phyloP scores from a whole-genome alignment of 306 rosid species.

The Dryas octopetala region DNA sequence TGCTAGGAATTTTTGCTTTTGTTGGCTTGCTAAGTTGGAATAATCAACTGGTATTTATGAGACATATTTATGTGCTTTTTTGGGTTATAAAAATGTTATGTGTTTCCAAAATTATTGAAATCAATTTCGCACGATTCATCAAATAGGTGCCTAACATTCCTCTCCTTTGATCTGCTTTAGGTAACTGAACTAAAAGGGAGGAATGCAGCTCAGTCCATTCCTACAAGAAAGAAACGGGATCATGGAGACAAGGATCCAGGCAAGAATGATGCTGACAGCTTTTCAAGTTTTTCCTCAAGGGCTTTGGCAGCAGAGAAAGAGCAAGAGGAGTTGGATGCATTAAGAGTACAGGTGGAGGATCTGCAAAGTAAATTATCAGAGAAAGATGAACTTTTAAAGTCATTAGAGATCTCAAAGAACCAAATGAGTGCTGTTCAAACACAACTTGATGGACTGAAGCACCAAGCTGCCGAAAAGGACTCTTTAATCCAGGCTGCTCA shows the following conservation, averaged over 20 bases:
- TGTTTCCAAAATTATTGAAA: not conserved
- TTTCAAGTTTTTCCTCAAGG: conserved; percentile 59
- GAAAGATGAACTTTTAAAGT: conserved; percentile 73
- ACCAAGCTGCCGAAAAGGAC: conserved; percentile 70
- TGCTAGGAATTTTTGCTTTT: not conserved
- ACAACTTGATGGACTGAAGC: conserved; percentile 61
- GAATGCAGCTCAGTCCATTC: conserved; percentile 64
- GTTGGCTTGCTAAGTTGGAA: not conserved
- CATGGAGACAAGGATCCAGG: conserved; percentile 58
- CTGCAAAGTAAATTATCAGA: conserved; percentile 63
- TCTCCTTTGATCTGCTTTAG: conserved; percentile 38
- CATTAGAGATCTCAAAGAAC: conserved; percentile 63
- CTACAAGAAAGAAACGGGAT: conserved; percentile 59
- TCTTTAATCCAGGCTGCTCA: conserved; percentile 58
- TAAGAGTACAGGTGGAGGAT: conserved; percentile 78
- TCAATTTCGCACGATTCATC: not conserved
- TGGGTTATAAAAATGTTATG: not conserved
- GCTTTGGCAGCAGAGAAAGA: conserved; percentile 61
- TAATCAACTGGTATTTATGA: conserved; percentile 16
- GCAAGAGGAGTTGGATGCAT: conserved; percentile 54
- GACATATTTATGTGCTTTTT: not conserved
- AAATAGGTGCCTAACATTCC: conserved; percentile 1
- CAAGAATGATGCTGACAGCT: conserved; percentile 53
- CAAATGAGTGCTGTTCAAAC: conserved; percentile 52
- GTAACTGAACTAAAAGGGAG: conserved; percentile 51